Percentiles rank a stretch among this genome's conserved stretches.
phyloP scores from a whole-genome alignment of 306 rosid genomes.

The Prunus mume region DNA sequence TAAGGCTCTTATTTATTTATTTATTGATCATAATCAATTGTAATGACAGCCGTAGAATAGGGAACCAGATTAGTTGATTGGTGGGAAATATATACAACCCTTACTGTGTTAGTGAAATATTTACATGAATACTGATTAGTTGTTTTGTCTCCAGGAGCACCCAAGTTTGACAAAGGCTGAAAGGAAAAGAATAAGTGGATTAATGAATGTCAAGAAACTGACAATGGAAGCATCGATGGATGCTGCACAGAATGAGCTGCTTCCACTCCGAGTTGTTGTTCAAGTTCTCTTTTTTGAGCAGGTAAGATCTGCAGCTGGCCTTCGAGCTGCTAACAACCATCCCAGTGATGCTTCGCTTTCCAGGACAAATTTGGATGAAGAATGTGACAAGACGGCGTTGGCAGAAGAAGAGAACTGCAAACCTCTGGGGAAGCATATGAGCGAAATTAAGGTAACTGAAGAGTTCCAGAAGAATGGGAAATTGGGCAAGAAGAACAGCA shows the following conservation, averaged over 20 bases:
- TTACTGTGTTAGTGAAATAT: background rate
- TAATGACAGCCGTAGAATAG: background rate
- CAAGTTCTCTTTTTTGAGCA: constrained; percentile 93
- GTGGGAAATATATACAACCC: background rate
- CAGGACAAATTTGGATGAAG: constrained; percentile 36
- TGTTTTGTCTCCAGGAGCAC: constrained; percentile 62
- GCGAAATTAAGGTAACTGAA: constrained; percentile 51
- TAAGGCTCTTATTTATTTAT: background rate
- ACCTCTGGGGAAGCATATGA: constrained; percentile 45
- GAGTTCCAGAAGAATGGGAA: constrained; percentile 45
- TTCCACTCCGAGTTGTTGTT: constrained; percentile 87
- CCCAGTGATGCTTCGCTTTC: constrained; percentile 22
- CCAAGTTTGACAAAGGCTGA: constrained; percentile 67
- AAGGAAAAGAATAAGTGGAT: constrained; percentile 64
- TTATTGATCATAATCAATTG: background rate
- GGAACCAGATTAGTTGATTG: background rate
- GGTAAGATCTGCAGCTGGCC: constrained; percentile 52
- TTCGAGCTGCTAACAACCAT: constrained; percentile 24
- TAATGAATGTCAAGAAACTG: constrained; percentile 82
- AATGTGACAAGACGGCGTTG: constrained; percentile 28
- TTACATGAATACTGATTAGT: background rate
- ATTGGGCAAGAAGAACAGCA: constrained; percentile 66
- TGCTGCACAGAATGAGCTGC: constrained; percentile 89
- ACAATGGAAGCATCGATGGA: constrained; percentile 65
- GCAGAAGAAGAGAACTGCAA: constrained; percentile 39